Conservation (phyloP, 2,329 filamentous ascomycete genomes). For the Trichophyton benhamiae region DNA sequence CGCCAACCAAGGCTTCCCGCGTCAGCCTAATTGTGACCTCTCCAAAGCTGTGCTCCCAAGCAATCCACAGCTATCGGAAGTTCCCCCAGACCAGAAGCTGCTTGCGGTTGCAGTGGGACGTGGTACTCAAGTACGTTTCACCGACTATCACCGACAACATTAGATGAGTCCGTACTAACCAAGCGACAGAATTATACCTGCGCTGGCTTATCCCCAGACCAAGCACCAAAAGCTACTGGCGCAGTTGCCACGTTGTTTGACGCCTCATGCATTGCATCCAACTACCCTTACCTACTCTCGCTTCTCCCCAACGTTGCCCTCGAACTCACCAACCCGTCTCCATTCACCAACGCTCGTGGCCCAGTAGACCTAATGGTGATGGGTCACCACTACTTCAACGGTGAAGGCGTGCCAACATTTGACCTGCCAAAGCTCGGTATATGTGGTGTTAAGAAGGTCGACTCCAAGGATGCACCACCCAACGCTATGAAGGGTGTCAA, state of each 20-base stretch:
- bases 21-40: constrained; percentile 22
- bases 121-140: constrained; percentile 48
- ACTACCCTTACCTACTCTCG: constrained; percentile 54
- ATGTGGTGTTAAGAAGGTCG: constrained; percentile 51
- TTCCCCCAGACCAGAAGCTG: constrained; percentile 49
- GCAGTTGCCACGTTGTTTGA: constrained; percentile 81
- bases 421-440: constrained; percentile 53
- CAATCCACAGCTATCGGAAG: constrained; percentile 48
- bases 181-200: constrained; percentile 73
- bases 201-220: constrained; percentile 45
- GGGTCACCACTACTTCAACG: constrained; percentile 71
- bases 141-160: constrained; percentile 20
- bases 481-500: constrained; percentile 47
- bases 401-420: constrained; percentile 63
- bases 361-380: constrained; percentile 53
- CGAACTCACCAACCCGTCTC: constrained; percentile 23
- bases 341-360: constrained; percentile 23
- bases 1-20: constrained; percentile 12
- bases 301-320: constrained; percentile 56
- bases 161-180: not conserved
- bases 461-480: constrained; percentile 49
- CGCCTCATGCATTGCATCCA: constrained; percentile 63
- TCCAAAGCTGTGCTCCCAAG: constrained; percentile 31
- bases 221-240: constrained; percentile 53
- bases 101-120: constrained; percentile 75